Evolutionary conservation across 257 asterid genomes (phyloP).

Genomic region (Orobanche coerulescens): DNA sequence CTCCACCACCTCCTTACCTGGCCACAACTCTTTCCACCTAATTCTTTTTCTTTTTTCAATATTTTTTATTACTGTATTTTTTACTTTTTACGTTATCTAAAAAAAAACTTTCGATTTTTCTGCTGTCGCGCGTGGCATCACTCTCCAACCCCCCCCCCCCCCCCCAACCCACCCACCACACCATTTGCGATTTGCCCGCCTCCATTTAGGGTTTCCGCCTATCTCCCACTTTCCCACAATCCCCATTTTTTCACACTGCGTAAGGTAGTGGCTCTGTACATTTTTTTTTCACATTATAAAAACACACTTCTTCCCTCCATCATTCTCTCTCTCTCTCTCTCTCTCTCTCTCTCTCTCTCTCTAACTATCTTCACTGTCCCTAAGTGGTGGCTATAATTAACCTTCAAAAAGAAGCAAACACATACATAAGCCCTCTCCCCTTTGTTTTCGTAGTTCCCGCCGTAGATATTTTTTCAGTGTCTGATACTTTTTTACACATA

Average conservation of each 20-base stretch:
- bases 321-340: slow-evolving; percentile 9
- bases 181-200: slow-evolving; percentile 5
- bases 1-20: slow-evolving; percentile 11
- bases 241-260: not conserved
- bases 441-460: not conserved
- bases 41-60: not conserved
- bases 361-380: slow-evolving; percentile 20
- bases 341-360: slow-evolving; percentile 2
- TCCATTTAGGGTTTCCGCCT: slow-evolving; percentile 11
- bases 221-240: not conserved
- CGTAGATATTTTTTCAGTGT: not conserved
- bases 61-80: not conserved
- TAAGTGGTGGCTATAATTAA: slow-evolving; percentile 27
- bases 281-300: slow-evolving; percentile 16
- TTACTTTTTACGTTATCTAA: not conserved
- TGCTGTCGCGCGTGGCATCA: slow-evolving; percentile 14
- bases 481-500: not conserved
- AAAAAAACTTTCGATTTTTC: not conserved
- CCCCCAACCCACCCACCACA: too few species aligned
- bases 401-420: slow-evolving; percentile 28
- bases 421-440: slow-evolving; percentile 11
- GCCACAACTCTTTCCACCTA: slow-evolving; percentile 21
- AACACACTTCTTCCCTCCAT: not conserved
- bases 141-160: not conserved
- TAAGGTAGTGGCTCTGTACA: not conserved